Base-by-base conservation (phyloP, 1,139 yeast genomes). In the Scheffersomyces parashehatae region DNA sequence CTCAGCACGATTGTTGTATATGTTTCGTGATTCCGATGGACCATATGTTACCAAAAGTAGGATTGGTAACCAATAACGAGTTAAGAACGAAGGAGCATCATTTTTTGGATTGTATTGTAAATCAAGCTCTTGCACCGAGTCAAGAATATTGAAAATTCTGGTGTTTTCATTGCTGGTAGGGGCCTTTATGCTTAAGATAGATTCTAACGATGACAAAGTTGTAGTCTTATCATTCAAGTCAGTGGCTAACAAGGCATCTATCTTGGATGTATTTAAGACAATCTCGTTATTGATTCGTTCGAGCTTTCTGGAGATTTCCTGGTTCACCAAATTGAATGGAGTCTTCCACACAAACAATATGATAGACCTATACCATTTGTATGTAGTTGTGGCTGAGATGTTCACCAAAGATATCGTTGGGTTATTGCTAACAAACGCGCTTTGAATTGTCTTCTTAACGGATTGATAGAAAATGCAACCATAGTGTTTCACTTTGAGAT, bases 31-130 rank as follows among this genome's bases (percentile, higher is more conserved):
- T 2, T 79, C 65, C 0, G 71, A 58, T 5, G 88, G 89, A 0
- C 85, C 84, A 51, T 77, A 79, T 2, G 73, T 43, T 1, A 70
- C 39, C 3, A 65, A 46, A 0, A 79, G 37, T 0, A 73, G 46
- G 0, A 78, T 47, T 0, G 77, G 47, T 0, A 91, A 85, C 97
- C 97, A 90, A 62, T 83, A 82, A 40, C 91, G 73, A 1, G 75
- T 67, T 6, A 75, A 37, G 29, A 68, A 57, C 1, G 72, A 57
- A 2, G 96, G 96, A 31, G 56, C 67, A 61, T 46, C 68, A 48
- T 57, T 67, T 49, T 32, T 35, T 8, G 33, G 16, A 8, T 45
- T 35, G 29, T 42, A 37, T 5, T 36, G 9, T 28, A 32, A 33
- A 10, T 44, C 46, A 37, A 53, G 49, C 10, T 46, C 36, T 24